Evolutionary conservation across 768 basidiomycete species (phyloP).

Genomic region (Omphalotus guepiniiformis): DNA sequence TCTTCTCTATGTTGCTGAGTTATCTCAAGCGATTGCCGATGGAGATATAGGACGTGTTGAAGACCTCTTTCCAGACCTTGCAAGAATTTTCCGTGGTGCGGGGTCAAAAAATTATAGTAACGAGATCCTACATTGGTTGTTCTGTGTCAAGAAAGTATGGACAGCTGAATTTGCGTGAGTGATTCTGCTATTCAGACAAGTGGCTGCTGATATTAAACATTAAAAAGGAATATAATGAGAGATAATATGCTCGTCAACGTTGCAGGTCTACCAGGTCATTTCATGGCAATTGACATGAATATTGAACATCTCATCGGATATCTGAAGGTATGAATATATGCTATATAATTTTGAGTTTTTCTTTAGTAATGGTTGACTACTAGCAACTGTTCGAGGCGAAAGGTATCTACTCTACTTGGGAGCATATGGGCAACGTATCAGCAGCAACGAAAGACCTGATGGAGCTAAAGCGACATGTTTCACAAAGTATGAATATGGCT

Average conservation of each 20-base stretch:
- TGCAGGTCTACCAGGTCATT: slow-evolving; percentile 12
- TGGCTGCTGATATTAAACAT: neutral
- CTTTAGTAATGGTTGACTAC: no score
- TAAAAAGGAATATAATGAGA: slow-evolving; percentile 12
- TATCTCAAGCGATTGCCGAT: slow-evolving; percentile 7
- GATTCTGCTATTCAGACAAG: neutral
- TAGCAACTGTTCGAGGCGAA: slow-evolving; percentile 25
- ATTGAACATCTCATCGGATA: slow-evolving; percentile 3
- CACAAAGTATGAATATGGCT: slow-evolving; percentile 11
- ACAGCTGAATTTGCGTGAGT: slow-evolving; percentile 11
- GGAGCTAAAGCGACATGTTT: slow-evolving; percentile 24
- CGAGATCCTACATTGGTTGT: slow-evolving; percentile 14
- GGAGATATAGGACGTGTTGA: slow-evolving; percentile 18
- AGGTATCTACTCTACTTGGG: slow-evolving; percentile 29
- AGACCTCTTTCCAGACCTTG: slow-evolving; percentile 17
- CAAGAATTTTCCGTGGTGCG: slow-evolving; percentile 15
- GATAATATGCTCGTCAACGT: slow-evolving; percentile 15
- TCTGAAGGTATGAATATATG: slow-evolving; percentile 9
- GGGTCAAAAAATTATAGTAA: slow-evolving; percentile 20
- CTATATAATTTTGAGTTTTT: neutral
- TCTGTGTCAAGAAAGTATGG: slow-evolving; percentile 13
- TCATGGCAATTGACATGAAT: slow-evolving; percentile 10
- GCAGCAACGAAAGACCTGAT: slow-evolving; percentile 23
- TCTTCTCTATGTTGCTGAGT: slow-evolving; percentile 12
- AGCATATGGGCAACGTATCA: slow-evolving; percentile 26